Evolutionary conservation across 2,329 filamentous ascomycete species (phyloP), one percentile per base, ranked within the genome.

Genomic region (Xylaria polymorpha): DNA sequence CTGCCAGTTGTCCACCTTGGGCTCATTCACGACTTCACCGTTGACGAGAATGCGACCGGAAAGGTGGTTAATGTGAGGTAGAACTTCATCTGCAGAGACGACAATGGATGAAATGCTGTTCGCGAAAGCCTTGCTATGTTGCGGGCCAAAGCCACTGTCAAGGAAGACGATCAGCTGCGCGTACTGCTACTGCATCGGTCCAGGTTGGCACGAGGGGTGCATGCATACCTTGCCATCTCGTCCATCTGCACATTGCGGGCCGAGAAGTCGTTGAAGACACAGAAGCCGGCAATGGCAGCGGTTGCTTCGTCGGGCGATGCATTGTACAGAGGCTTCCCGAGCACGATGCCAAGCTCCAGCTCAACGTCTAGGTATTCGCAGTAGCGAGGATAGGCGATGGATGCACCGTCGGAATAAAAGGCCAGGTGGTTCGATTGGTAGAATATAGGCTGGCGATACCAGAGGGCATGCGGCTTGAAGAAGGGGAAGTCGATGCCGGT

Each of bases 401-500:
- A 58, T 10, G 73, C 74, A 22, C 73, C 73, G 55, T 76, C 74
- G 1, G 73, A 59, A 35, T 73, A 73, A 61, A 77, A 74, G 22
- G 71, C 74, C n/a, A 76, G 66, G 64, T 77, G 75, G 51, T 77
- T 77, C 22, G 73, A 73, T 56, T 77, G 75, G 51, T 77, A 77
- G 68, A 74, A 77, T 48, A 77, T 74, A 8, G 75, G 73, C 69
- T 74, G 74, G 39, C 41, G 25, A 66, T 74, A 72, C 73, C 73
- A 76, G 20, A 77, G 70, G 15, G 68, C 55, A 4, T 61, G 63
- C 1, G 75, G 75, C 32, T 67, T 71, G 69, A 77, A 73, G 3
- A 66, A 35, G 20, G 74, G 74, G 60, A 76, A 75, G 15, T 72
- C 69, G 35, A 37, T 6, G 48, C 73, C 72, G 15, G 74, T 76